Percentiles rank a stretch among this genome's conserved stretches.
Conservation (phyloP, 345 rosid species). For the Sisymbrium irio region DNA sequence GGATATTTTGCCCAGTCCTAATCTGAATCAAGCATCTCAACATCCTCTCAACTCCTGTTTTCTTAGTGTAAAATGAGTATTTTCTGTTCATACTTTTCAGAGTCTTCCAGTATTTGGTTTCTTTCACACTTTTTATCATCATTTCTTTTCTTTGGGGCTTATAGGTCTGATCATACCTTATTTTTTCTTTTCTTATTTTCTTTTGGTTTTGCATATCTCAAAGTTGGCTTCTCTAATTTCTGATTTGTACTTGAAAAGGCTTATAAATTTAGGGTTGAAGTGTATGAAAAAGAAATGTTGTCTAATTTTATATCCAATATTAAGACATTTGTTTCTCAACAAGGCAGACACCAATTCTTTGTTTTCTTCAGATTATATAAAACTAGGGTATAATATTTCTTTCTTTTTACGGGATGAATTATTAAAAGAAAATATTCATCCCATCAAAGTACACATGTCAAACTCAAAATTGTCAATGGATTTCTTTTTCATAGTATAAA, state of each 20-base stretch:
- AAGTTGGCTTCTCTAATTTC: not conserved
- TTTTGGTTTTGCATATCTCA: not conserved
- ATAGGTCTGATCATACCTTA: not conserved
- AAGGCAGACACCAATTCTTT: not conserved
- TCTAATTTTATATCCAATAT: not conserved
- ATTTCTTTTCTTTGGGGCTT: slow-evolving; percentile 4
- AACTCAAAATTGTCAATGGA: no score
- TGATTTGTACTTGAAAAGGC: slow-evolving; percentile 31
- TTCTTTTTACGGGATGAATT: no score
- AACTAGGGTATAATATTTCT: no score
- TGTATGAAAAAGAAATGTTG: not conserved
- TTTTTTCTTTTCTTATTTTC: not conserved
- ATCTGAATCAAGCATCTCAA: slow-evolving; percentile 50
- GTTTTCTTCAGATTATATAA: no score
- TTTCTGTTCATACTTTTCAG: slow-evolving; percentile 9
- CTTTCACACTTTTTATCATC: not conserved
- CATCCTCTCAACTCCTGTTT: slow-evolving; percentile 59
- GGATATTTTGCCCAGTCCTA: no score
- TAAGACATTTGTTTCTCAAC: not conserved
- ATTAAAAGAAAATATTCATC: no score
- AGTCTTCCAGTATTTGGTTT: not conserved
- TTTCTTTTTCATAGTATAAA: no score
- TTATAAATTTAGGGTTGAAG: not conserved
- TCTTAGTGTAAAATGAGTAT: slow-evolving; percentile 31
- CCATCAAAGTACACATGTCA: no score